Evolutionary conservation across 805 yeast species (phyloP), one percentile per base, ranked within the genome.

Genomic region (Ogataea populi-albae): DNA sequence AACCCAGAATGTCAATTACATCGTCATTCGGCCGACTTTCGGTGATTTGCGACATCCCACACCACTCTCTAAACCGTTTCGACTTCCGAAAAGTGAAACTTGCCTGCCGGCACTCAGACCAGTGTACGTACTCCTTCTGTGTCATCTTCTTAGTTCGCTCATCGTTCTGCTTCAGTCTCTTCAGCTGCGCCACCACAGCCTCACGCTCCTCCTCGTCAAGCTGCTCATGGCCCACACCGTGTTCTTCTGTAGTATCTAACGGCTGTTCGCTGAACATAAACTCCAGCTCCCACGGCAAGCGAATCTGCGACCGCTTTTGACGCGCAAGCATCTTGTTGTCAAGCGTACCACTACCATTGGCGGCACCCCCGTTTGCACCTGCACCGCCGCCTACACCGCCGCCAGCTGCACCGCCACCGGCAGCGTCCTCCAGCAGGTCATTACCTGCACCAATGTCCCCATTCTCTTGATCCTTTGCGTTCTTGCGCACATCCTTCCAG

Each of bases 91-190:
- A 93, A 1, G 98, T 93, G 59, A 93, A 93, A 40, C 94, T 81
- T 1, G 98, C 98, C 60, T 93, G 98, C 43, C 98, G 76, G 62
- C 98, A 93, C 55, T 93, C 98, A 9, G 96, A 86, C 97, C 98
- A 93, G 58, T 93, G 98, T 12, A 89, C 98, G 54, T 93, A 93
- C 57, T 93, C 98, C 52, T 93, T 96, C 54, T 80, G 83, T 1
- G 98, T 93, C 98, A 93, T 93, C 48, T 82, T 75, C 46, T 71
- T 77, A 0, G 98, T 93, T 43, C 98, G 71, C 34, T 93, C 96
- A 61, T 93, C 98, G 4, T 97, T 97, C 61, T 77, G 80, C 52
- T 88, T 87, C 47, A 93, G 71, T 39, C 97, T 69, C 58, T 88
- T 87, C 59, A 87, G 64, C n/a, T 95, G 86, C 0, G 95, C 93